Evolutionary conservation across 805 yeast genomes (phyloP).

Genomic region (Candida mattraensis): DNA sequence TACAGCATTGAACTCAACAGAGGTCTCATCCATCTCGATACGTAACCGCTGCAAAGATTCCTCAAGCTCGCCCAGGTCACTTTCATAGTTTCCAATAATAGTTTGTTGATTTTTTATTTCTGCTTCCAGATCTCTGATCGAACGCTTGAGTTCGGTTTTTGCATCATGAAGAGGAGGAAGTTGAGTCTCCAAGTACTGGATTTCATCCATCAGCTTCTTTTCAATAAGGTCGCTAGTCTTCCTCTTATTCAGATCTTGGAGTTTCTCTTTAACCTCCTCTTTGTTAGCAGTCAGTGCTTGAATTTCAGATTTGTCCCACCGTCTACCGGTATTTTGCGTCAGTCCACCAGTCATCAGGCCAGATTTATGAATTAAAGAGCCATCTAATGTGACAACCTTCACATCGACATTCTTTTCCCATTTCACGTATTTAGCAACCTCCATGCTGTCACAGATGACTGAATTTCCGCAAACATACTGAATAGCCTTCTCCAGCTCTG

Average conservation of each 20-base stretch:
- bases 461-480: slow-evolving; percentile 79
- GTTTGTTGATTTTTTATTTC: slow-evolving; percentile 53
- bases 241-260: slow-evolving; percentile 41
- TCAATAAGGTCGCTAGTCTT: slow-evolving; percentile 58
- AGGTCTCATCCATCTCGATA: slow-evolving; percentile 26
- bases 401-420: slow-evolving; percentile 61
- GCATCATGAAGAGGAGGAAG: slow-evolving; percentile 31
- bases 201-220: slow-evolving; percentile 55
- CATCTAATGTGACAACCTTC: slow-evolving; percentile 79
- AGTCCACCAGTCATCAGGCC: slow-evolving; percentile 94
- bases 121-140: slow-evolving; percentile 33
- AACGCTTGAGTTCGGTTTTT: slow-evolving; percentile 26
- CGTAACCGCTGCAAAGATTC: slow-evolving; percentile 30
- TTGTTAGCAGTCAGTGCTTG: slow-evolving; percentile 51
- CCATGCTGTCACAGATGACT: slow-evolving; percentile 70
- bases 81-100: slow-evolving; percentile 23
- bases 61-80: slow-evolving; percentile 20
- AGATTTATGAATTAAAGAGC: slow-evolving; percentile 78
- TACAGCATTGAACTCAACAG: slow-evolving; percentile 26
- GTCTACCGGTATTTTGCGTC: slow-evolving; percentile 45
- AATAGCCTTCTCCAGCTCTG: slow-evolving; percentile 69
- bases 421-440: slow-evolving; percentile 66
- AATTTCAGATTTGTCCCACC: slow-evolving; percentile 76
- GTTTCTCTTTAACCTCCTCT: slow-evolving; percentile 47
- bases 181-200: slow-evolving; percentile 43